Conservation (phyloP, 1,139 yeast species). For the Lodderomyces parapsilosis region DNA sequence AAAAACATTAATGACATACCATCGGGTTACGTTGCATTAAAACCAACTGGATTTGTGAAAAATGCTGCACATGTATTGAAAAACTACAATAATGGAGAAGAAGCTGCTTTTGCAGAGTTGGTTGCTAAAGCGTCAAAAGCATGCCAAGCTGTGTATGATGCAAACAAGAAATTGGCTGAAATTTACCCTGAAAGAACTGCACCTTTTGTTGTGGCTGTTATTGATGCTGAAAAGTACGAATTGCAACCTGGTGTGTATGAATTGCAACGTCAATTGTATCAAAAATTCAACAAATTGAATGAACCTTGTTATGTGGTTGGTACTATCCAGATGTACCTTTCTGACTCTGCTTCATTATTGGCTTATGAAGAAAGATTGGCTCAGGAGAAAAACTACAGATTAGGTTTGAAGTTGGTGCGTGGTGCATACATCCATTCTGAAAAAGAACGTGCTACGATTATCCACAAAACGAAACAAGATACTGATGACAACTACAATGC, state of each 20-base stretch:
- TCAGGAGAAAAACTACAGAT: slow-evolving; percentile 56
- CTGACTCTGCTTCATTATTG: slow-evolving; percentile 64
- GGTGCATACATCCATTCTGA: slow-evolving; percentile 97
- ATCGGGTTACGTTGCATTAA: slow-evolving; percentile 84
- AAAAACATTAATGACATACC: slow-evolving; percentile 60
- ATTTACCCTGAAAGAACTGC: slow-evolving; percentile 68
- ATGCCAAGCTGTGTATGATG: slow-evolving; percentile 54
- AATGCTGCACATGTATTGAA: slow-evolving; percentile 75
- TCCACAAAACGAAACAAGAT: slow-evolving; percentile 72
- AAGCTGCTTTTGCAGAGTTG: slow-evolving; percentile 55
- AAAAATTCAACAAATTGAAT: slow-evolving; percentile 63
- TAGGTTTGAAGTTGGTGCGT: slow-evolving; percentile 92
- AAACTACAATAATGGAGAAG: slow-evolving; percentile 49
- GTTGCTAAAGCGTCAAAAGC: slow-evolving; percentile 63
- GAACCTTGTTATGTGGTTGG: slow-evolving; percentile 75
- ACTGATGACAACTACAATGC: slow-evolving; percentile 76
- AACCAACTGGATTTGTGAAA: slow-evolving; percentile 86
- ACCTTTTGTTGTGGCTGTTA: slow-evolving; percentile 81
- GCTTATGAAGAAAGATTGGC: slow-evolving; percentile 68
- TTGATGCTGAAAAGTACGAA: slow-evolving; percentile 90
- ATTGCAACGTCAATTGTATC: slow-evolving; percentile 79
- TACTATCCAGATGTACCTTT: slow-evolving; percentile 89
- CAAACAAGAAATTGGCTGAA: slow-evolving; percentile 46
- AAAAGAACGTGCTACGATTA: slow-evolving; percentile 61
- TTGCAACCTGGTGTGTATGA: slow-evolving; percentile 91